Base-by-base conservation (phyloP, 495 filamentous ascomycete species). In the Poronia punctata region DNA sequence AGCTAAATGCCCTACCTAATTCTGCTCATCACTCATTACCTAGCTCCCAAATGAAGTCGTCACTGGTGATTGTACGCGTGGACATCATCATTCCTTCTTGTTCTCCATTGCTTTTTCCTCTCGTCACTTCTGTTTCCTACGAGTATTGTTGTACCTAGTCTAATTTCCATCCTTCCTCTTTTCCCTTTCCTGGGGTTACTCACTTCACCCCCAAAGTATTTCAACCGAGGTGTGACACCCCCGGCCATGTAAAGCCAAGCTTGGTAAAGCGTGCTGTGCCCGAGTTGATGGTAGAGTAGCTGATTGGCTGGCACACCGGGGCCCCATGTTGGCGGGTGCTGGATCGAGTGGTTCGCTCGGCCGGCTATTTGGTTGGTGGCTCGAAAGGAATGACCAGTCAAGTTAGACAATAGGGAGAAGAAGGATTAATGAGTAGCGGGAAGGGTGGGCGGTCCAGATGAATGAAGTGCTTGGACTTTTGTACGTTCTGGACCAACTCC, bases 331-430 rank as follows among this genome's bases (percentile, higher is more conserved):
- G 9, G 12, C 37, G 15, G 19, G 16, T 8, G 16, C 27, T 35
- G 33, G 33, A 43, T 44, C 31, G 33, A 25, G 41, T 28, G 21
- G 25, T 44, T 40, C 38, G 38, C 38, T 40, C 38, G 38, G 38
- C 38, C 15, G 38, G 26, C 25, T 22, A 21, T 24, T 5, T 32
- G 29, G 12, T 37, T n/a, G 22, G 21, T 37, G 35, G 35, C 24
- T 25, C 35, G 35, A 38, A 28, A 25, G 35, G 29, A 25, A 19
- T 11, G 24, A 29, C 15, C 11, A 14, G 27, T 29, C 27, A 20
- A 8, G 25, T 6, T n/a, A n/a, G n/a, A n/a, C n/a, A n/a, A n/a
- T n/a, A n/a, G 24, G 36, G 11, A 40, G 27, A 20, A 30, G 17
- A 40, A 19, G 38, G 18, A 17, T 7, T 30, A 15, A 28, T 32